A percentile compares a stretch with the other conserved stretches of the same genome.
These are phyloP conservation scores for Ceraceosorus bombacis DNA, from an alignment of 1,284 basidiomycete genomes.

Conservation along the genomic window DNA sequence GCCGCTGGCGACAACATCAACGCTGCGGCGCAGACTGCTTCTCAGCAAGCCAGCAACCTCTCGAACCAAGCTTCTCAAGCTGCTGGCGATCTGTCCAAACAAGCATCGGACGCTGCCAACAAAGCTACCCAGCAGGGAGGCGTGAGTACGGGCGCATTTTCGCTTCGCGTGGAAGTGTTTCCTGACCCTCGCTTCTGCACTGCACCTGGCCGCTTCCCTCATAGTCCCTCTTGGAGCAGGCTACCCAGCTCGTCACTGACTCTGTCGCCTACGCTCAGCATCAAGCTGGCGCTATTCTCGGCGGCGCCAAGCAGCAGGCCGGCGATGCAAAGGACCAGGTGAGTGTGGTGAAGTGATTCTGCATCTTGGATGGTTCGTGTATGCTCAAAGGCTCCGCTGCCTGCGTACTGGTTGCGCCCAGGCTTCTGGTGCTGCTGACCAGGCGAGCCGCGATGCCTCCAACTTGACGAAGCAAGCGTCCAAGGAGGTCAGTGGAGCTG, in stretches of 20 bases:
- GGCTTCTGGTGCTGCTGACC: constrained; percentile 7
- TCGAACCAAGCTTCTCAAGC: too few species aligned
- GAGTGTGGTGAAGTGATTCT: neutral
- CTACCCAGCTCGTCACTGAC: neutral
- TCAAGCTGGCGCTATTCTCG: neutral
- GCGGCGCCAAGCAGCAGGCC: constrained; percentile 4
- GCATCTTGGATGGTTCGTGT: neutral
- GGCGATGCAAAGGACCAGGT: constrained; percentile 7
- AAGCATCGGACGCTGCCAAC: too few species aligned
- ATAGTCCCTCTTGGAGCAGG: neutral
- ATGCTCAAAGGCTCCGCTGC: neutral
- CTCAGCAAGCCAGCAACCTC: too few species aligned
- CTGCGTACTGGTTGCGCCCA: neutral
- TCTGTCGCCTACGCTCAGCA: constrained; percentile 1
- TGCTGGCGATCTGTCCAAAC: too few species aligned
- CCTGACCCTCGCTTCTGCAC: too few species aligned
- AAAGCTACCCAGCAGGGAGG: too few species aligned
- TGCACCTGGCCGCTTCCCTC: neutral
- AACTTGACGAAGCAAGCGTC: constrained; percentile 8
- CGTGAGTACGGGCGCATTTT: too few species aligned
- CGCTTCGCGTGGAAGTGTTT: too few species aligned
- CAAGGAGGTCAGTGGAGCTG: constrained; percentile 4
- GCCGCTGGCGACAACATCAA: too few species aligned
- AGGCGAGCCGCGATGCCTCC: constrained; percentile 10
- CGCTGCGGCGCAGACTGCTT: too few species aligned